Base-by-base conservation (phyloP, 805 yeast genomes). In the Wickerhamiella kazuoi region DNA sequence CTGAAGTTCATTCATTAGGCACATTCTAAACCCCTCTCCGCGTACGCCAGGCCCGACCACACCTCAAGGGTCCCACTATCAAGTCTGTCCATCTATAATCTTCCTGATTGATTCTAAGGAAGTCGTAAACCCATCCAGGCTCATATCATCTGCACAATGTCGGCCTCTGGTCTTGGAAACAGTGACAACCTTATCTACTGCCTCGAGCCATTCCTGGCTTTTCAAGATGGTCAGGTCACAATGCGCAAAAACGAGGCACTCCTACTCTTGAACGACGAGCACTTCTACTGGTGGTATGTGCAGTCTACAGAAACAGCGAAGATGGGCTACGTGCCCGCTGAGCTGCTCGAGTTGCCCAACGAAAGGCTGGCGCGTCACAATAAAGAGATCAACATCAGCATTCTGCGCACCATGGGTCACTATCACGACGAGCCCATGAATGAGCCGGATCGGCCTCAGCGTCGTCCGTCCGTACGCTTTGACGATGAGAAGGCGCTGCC, bases 221-320 rank as follows among this genome's bases (percentile, higher is more conserved):
- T 94, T 4, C 95, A 84, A 53, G 84, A 87, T 3, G 82, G 90
- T 35, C 98, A 87, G 59, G 79, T 94, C 48, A 74, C 78, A 42
- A 66, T 87, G 9, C 55, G 62, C 17, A 74, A 82, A 46, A 86
- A 87, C 52, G 94, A 83, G 50, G 76, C 93, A 1, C 87, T 93
- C 46, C 64, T 71, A 34, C 61, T 90, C 16, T 61, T 90, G 28
- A 84, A 83, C 53, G 98, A 90, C 53, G 76, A 79, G 36, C 95
- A 90, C 59, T 71, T 81, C 44, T 90, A 90, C 60, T 90, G 98
- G 98, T 90, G 98, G 97, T 64, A 87, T 9, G 87, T 90, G 48
- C 57, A 69, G 50, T 55, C 66, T 44, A 63, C 64, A 32, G 57
- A 54, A 34, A 79, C 75, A 53, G 76, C 76, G 2, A 69, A 74